These are phyloP conservation scores for Arthrobotrys sphaeroides DNA, from an alignment of 2,329 filamentous ascomycete species.

Conservation along the genomic window DNA sequence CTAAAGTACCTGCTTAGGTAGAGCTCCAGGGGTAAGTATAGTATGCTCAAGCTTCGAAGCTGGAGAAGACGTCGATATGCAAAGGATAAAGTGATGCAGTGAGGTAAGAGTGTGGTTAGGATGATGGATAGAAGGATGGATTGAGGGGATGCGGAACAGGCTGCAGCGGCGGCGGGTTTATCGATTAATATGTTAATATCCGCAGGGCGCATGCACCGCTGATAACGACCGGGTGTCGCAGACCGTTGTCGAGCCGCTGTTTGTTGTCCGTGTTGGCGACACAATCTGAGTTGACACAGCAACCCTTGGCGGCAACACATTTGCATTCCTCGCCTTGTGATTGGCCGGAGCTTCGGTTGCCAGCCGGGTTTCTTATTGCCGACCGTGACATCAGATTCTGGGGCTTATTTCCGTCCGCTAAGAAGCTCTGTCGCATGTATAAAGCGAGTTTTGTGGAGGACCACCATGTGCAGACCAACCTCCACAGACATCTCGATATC, in stretches of 20 bases:
- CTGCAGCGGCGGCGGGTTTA: not conserved
- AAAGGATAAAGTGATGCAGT: not conserved
- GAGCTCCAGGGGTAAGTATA: not conserved
- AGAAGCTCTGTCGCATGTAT: not conserved
- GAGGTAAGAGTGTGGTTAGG: too few relatives aligned
- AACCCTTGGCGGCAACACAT: slow-evolving; percentile 25
- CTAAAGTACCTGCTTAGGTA: too few relatives aligned
- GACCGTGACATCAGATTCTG: slow-evolving; percentile 39
- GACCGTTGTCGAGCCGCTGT: slow-evolving; percentile 40
- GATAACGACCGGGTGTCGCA: slow-evolving; percentile 9
- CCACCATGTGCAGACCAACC: not conserved
- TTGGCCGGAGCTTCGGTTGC: slow-evolving; percentile 17
- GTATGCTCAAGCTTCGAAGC: too few relatives aligned
- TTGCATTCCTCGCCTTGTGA: slow-evolving; percentile 13
- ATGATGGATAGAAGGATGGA: too few relatives aligned
- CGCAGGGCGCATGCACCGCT: slow-evolving; percentile 1
- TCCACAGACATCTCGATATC: not conserved
- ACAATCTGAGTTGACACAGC: slow-evolving; percentile 49
- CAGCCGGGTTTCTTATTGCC: slow-evolving; percentile 29
- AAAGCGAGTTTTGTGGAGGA: not conserved
- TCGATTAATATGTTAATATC: slow-evolving; percentile 31
- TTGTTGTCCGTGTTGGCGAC: slow-evolving; percentile 46
- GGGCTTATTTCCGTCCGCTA: slow-evolving; percentile 31
- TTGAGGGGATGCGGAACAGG: too few relatives aligned
- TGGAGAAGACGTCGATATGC: too few relatives aligned